Evolutionary conservation across 139 green algal genomes (phyloP), one percentile per base, ranked within the genome.

Genomic region (Chlamydomonas sphaeroides): DNA sequence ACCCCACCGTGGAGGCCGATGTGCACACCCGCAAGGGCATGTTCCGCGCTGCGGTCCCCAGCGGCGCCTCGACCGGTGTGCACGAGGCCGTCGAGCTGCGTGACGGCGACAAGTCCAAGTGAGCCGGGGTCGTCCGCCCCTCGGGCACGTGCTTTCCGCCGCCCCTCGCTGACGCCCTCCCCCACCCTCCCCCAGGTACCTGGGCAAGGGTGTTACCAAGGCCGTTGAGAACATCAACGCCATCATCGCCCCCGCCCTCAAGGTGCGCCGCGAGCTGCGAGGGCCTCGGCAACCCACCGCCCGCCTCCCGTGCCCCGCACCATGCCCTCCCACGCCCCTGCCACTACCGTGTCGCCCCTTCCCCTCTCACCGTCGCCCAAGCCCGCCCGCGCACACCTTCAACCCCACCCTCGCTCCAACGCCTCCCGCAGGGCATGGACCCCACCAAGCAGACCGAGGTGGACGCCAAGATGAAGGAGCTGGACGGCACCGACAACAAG

Each of bases 401-500:
- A n/a, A n/a, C n/a, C n/a, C n/a, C n/a, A n/a, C n/a, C n/a, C n/a
- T n/a, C n/a, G n/a, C n/a, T n/a, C n/a, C n/a, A n/a, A n/a, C n/a
- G n/a, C n/a, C n/a, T n/a, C n/a, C n/a, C 21, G 39, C 89, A 95
- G 90, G 97, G 97, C 78, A 95, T 96, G 93, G 89, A 99, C 87
- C 95, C 97, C 45, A 91, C 81, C 62, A 85, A 99, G 61, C 97
- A 99, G 93, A 93, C 90, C 57, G 93, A 89, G 23, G 83, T 99
- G 49, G 97, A 99, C 86, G 79, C 93, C 45, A 90, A 94, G 86
- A 98, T 99, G 97, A 93, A 94, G 63, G 94, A 97, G 57, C 91
- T 99, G 38, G 97, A 99, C 84, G 97, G 97, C 84, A 99, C 96
- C 35, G 86, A 93, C 66, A 99, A 99, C 95, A 99, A 99, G 94